phyloP scores from a whole-genome alignment of 306 rosid species.

The Rubus parviflorus region DNA sequence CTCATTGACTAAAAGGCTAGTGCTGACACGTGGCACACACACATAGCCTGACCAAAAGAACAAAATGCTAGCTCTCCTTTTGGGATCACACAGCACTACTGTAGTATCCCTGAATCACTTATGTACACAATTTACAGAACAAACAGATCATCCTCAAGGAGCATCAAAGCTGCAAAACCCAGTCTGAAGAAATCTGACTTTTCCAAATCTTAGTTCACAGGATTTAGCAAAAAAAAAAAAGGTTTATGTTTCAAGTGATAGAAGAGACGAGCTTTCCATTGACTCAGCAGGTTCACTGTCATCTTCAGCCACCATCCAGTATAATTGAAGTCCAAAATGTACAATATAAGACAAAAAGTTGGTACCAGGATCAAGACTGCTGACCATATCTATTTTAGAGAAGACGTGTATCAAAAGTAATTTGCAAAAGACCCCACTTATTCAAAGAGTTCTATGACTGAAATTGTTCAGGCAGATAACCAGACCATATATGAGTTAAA shows the following conservation, averaged over 20 bases:
- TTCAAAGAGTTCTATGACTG: not conserved
- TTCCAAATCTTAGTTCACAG: conserved; percentile 23
- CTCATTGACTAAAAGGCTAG: conserved; percentile 1
- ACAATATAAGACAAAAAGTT: not conserved
- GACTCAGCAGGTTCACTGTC: conserved; percentile 28
- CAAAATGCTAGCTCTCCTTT: not conserved
- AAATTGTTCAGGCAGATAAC: not conserved
- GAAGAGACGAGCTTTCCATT: conserved; percentile 38
- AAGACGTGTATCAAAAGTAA: not conserved
- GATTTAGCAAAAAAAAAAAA: conserved; percentile 2
- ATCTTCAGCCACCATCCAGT: conserved; percentile 69
- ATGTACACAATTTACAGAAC: not conserved
- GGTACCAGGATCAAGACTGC: not conserved
- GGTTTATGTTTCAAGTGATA: conserved; percentile 37
- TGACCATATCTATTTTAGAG: not conserved
- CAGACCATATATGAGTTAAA: not conserved
- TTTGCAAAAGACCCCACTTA: not conserved
- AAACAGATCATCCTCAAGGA: not conserved
- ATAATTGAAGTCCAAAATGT: conserved; percentile 64
- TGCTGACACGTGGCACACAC: not conserved
- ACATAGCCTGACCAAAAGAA: not conserved
- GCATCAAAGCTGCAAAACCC: not conserved
- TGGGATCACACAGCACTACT: not conserved
- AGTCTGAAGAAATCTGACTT: not conserved
- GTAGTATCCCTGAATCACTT: not conserved